Evolutionary conservation across 2,329 filamentous ascomycete species (phyloP).

Genomic region (Proliferodiscus dingleyae): DNA sequence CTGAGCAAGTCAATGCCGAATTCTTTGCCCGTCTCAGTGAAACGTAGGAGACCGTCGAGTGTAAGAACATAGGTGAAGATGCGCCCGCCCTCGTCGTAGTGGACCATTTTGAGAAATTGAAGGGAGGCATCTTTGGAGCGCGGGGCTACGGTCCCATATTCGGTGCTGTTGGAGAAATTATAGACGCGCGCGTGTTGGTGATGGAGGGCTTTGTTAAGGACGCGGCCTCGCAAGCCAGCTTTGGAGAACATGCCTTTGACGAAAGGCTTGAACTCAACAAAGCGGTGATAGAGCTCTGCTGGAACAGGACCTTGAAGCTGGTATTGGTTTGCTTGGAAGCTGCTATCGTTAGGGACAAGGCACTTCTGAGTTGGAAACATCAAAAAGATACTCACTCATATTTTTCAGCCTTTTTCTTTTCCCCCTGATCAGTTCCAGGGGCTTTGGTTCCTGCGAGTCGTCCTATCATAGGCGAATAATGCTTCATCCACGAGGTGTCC

Average conservation of each 20-base stretch:
- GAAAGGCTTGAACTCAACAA: constrained; percentile 87
- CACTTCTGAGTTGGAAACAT: neutral
- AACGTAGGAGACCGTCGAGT: constrained; percentile 78
- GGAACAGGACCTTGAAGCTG: constrained; percentile 83
- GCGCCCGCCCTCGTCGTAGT: constrained; percentile 79
- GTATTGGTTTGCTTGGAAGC: constrained; percentile 90
- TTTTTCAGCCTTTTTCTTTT: constrained; percentile 48
- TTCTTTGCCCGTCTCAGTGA: constrained; percentile 93
- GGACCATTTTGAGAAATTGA: constrained; percentile 79
- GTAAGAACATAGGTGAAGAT: constrained; percentile 92
- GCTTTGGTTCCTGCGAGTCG: constrained; percentile 70
- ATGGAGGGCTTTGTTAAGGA: constrained; percentile 80
- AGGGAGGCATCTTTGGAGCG: constrained; percentile 67
- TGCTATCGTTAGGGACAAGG: constrained; percentile 32
- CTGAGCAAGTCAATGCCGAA: constrained; percentile 90
- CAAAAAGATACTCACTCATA: constrained; percentile 61
- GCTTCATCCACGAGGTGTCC: constrained; percentile 70
- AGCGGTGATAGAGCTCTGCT: constrained; percentile 77
- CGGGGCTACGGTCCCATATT: constrained; percentile 62
- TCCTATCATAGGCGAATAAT: constrained; percentile 86
- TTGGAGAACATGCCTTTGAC: constrained; percentile 84
- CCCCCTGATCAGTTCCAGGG: constrained; percentile 45
- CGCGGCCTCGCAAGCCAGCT: constrained; percentile 68
- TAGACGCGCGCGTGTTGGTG: constrained; percentile 88
- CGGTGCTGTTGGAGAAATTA: constrained; percentile 74